phyloP scores from a whole-genome alignment of 116 monocot species.

The Papilionanthe hybrid region DNA sequence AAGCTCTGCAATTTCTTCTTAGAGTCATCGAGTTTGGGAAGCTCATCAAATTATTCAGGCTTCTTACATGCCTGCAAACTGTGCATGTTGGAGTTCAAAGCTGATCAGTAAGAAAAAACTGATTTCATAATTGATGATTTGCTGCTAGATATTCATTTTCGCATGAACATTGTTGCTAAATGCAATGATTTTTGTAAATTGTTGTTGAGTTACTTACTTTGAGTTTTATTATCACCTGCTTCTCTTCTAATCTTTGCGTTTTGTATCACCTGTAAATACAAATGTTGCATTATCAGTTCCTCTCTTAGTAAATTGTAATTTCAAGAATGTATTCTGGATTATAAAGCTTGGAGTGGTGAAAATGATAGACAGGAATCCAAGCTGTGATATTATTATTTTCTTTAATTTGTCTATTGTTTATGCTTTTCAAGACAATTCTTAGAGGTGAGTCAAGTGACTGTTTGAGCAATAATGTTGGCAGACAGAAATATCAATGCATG shows the following conservation, averaged over 20 bases:
- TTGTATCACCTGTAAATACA: slow-evolving; percentile 34
- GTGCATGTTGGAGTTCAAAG: not conserved
- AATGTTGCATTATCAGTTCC: slow-evolving; percentile 1
- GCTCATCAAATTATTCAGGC: slow-evolving; percentile 22
- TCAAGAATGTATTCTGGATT: not conserved
- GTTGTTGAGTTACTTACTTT: slow-evolving; percentile 14
- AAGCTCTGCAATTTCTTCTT: slow-evolving; percentile 16
- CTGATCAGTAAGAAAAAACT: not conserved
- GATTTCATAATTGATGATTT: not conserved
- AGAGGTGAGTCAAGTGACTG: not conserved
- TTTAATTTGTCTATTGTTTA: not conserved
- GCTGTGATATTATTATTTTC: not conserved
- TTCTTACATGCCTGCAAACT: slow-evolving; percentile 12
- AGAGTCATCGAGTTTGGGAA: slow-evolving; percentile 30
- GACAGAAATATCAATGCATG: not conserved
- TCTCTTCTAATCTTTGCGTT: slow-evolving; percentile 35
- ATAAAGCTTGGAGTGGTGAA: not conserved
- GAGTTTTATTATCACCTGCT: slow-evolving; percentile 16
- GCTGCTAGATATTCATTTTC: not conserved
- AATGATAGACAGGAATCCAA: not conserved
- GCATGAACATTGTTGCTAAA: not conserved
- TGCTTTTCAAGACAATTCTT: not conserved
- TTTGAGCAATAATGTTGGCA: not conserved
- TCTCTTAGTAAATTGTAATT: not conserved
- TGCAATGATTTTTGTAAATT: not conserved